Base-by-base conservation (phyloP, 495 filamentous ascomycete species). In the Aspergillus egyptiacus region DNA sequence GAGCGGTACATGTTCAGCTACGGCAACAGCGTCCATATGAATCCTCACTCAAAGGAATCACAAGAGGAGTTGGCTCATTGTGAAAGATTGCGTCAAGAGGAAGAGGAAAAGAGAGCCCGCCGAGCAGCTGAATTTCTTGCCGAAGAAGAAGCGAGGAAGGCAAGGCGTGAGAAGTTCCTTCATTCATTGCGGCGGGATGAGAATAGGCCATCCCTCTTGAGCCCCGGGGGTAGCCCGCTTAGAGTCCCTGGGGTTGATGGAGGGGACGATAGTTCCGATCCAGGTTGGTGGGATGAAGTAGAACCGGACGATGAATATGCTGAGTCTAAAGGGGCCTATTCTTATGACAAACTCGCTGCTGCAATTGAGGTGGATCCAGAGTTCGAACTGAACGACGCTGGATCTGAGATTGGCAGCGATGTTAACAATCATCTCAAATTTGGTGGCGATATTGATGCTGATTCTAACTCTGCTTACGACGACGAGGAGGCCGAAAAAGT, bases 1-100 rank as follows among this genome's bases (percentile, higher is more conserved):
- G 49, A 44, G 19, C 56, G 56, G 6, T 65, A 68, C 36, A 60
- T 62, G 57, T 61, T 57, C 51, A 66, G 59, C 23, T 67, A 58
- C 28, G 47, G 56, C 6, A 53, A 59, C n/a, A 62, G 62, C 20
- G 65, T 68, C 5, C 65, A 68, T 37, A 64, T 67, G 63, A 46
- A 64, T 46, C 59, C 62, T 2, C 4, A 51, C 13, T 62, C 59
- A 5, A 45, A 39, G 4, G 57, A 62, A 0, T 64, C 61, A 0
- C 53, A 30, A 24, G 64, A 59, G 22, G 63, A 62, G 40, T 33
- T 34, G 5, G 56, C 48, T 6, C 52, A 57, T 13, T 35, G 47
- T 19, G 38, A 17, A 32, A 39, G 44, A 9, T 51, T 43, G 30
- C 46, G 51, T 2, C n/a, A 53, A 14, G 19, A 36, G 44, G 44